Percentiles rank a stretch among this genome's conserved stretches.
Conservation (phyloP, 2,329 filamentous ascomycete species). For the Chaetomium sp. region DNA sequence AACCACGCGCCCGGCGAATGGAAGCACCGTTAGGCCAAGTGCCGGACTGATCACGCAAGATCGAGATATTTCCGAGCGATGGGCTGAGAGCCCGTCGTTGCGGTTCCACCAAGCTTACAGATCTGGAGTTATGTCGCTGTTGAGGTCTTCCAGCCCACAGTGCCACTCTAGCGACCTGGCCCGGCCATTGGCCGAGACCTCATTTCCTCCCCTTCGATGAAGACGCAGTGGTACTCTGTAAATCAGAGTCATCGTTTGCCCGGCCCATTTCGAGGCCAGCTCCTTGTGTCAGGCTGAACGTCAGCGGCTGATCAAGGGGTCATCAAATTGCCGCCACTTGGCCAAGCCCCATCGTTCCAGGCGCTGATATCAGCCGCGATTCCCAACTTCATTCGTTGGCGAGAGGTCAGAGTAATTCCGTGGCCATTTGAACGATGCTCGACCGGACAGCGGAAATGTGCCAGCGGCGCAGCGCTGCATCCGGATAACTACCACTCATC, state of each 20-base stretch:
- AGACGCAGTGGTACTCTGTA: slow-evolving; percentile 27
- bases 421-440: neutral
- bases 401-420: neutral
- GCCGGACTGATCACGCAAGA: neutral
- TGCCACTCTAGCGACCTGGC: neutral
- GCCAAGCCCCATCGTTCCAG: neutral
- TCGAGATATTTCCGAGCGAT: slow-evolving; percentile 10
- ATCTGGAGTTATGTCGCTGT: neutral
- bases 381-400: neutral
- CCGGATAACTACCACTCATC: slow-evolving; percentile 6
- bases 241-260: slow-evolving; percentile 16
- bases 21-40: neutral
- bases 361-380: slow-evolving; percentile 1
- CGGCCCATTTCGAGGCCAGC: slow-evolving; percentile 14
- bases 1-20: neutral
- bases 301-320: slow-evolving; percentile 24
- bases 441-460: slow-evolving; percentile 7
- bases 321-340: slow-evolving; percentile 12
- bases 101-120: slow-evolving; percentile 1
- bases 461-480: slow-evolving; percentile 18
- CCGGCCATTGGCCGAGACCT: slow-evolving; percentile 23
- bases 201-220: slow-evolving; percentile 1
- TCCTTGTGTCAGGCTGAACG: slow-evolving; percentile 24
- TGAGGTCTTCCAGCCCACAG: neutral
- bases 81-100: slow-evolving; percentile 1